These are phyloP conservation scores for Candida dajiaensis DNA, from an alignment of 805 yeast genomes.

Conservation along the genomic window DNA sequence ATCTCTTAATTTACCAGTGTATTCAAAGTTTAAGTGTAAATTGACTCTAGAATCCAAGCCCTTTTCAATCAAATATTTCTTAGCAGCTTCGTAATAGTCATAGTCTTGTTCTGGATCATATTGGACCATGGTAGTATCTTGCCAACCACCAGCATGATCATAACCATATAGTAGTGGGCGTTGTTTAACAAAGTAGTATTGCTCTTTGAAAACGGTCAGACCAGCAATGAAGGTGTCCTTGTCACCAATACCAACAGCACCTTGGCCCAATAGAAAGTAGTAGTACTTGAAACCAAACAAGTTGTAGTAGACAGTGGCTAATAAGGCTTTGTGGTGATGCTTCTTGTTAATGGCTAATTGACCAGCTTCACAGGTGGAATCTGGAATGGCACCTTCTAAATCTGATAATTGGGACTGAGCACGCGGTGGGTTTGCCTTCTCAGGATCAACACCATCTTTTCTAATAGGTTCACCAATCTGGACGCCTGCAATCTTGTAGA, in stretches of 20 bases:
- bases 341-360: slow-evolving; percentile 59
- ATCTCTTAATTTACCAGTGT: slow-evolving; percentile 15
- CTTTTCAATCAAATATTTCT: slow-evolving; percentile 12
- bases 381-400: slow-evolving; percentile 59
- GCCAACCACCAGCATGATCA: slow-evolving; percentile 19
- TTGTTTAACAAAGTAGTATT: slow-evolving; percentile 22
- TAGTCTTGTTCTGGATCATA: slow-evolving; percentile 24
- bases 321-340: slow-evolving; percentile 49
- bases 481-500: slow-evolving; percentile 46
- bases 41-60: slow-evolving; percentile 20
- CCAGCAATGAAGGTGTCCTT: slow-evolving; percentile 59
- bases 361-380: slow-evolving; percentile 70
- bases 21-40: slow-evolving; percentile 19
- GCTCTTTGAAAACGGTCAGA: slow-evolving; percentile 20
- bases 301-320: slow-evolving; percentile 62
- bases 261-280: slow-evolving; percentile 68
- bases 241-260: slow-evolving; percentile 76
- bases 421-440: slow-evolving; percentile 39
- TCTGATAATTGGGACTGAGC: slow-evolving; percentile 42
- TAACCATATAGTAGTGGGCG: slow-evolving; percentile 23
- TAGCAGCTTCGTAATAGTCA: slow-evolving; percentile 18
- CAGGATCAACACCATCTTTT: slow-evolving; percentile 28
- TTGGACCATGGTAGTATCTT: slow-evolving; percentile 26
- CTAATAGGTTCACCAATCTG: slow-evolving; percentile 34
- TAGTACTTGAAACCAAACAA: slow-evolving; percentile 60